Percentiles rank a stretch among this genome's conserved stretches.
Conservation (phyloP, 2,329 filamentous ascomycete genomes). For the Sporothrix phasma region DNA sequence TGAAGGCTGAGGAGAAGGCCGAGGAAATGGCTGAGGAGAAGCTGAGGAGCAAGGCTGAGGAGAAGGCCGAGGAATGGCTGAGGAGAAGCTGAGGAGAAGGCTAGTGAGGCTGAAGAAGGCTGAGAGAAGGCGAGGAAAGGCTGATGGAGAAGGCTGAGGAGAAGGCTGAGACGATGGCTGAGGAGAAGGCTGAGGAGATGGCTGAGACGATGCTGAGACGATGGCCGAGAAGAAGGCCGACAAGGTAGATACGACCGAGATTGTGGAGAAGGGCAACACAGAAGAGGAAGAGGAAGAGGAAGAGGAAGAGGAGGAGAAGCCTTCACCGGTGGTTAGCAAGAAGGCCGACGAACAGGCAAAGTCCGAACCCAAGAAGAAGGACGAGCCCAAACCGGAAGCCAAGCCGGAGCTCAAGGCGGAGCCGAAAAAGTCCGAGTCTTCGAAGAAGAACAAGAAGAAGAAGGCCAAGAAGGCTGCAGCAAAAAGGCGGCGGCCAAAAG, state of each 20-base stretch:
- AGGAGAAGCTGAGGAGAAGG: background rate
- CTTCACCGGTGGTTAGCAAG: background rate
- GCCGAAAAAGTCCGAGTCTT: background rate
- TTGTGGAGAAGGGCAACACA: background rate
- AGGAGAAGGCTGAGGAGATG: background rate
- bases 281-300: background rate
- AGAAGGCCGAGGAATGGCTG: background rate
- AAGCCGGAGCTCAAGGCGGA: background rate
- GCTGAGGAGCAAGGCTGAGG: background rate
- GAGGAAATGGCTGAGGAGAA: background rate
- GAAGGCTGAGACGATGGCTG: background rate
- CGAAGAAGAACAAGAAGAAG: constrained; percentile 11
- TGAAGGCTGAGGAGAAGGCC: background rate
- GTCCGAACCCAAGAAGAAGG: background rate
- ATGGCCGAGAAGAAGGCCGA: background rate
- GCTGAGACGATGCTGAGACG: background rate
- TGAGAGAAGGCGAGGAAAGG: background rate
- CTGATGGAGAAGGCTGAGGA: no score
- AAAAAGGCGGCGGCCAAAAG: background rate
- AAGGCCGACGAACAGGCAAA: background rate
- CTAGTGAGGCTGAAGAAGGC: background rate
- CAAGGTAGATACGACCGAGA: background rate
- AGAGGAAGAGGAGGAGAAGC: background rate
- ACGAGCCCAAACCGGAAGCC: background rate
- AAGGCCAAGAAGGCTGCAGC: constrained; percentile 8